Percentiles rank a stretch among this genome's conserved stretches.
These are phyloP conservation scores for Xylariaceae sp. DNA, from an alignment of 2,329 filamentous ascomycete species.

Conservation along the genomic window DNA sequence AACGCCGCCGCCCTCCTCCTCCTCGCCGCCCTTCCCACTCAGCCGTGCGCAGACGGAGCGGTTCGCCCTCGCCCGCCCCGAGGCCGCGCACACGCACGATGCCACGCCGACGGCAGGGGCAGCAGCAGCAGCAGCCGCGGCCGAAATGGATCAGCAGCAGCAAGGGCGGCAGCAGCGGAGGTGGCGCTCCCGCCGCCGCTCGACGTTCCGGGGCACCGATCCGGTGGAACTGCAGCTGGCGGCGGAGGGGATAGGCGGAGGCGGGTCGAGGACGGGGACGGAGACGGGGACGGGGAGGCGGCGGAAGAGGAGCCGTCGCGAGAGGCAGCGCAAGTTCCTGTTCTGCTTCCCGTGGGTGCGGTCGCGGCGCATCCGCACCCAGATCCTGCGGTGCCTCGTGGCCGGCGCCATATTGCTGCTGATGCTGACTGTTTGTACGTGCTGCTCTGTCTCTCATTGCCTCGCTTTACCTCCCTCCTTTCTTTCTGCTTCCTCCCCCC, in stretches of 20 bases:
- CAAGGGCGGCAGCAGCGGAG: too few species aligned
- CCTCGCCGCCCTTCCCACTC: slow-evolving; percentile 2
- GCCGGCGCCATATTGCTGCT: slow-evolving; percentile 55
- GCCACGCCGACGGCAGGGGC: slow-evolving; percentile 5
- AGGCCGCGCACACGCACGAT: slow-evolving; percentile 12
- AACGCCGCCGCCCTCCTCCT: slow-evolving; percentile 24
- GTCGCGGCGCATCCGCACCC: slow-evolving; percentile 44
- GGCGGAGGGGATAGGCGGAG: slow-evolving; percentile 32
- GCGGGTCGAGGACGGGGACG: slow-evolving; percentile 21
- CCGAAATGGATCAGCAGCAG: too few species aligned
- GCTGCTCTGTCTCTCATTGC: neutral
- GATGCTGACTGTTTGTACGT: slow-evolving; percentile 60
- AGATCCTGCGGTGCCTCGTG: slow-evolving; percentile 54
- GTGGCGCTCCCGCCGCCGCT: too few species aligned
- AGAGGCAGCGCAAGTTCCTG: slow-evolving; percentile 28
- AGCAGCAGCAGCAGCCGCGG: too few species aligned
- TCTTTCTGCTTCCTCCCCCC: neutral
- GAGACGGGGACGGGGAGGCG: slow-evolving; percentile 3
- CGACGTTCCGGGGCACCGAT: slow-evolving; percentile 34
- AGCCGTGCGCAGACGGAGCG: slow-evolving; percentile 8
- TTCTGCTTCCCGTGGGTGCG: slow-evolving; percentile 50
- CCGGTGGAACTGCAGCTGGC: slow-evolving; percentile 42
- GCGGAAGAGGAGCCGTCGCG: slow-evolving; percentile 4
- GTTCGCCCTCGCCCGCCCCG: slow-evolving; percentile 14
- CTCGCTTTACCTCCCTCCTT: too few species aligned